Evolutionary conservation across 192 early-diverging fungal species (phyloP).

Genomic region (Backusella mclennaniae): DNA sequence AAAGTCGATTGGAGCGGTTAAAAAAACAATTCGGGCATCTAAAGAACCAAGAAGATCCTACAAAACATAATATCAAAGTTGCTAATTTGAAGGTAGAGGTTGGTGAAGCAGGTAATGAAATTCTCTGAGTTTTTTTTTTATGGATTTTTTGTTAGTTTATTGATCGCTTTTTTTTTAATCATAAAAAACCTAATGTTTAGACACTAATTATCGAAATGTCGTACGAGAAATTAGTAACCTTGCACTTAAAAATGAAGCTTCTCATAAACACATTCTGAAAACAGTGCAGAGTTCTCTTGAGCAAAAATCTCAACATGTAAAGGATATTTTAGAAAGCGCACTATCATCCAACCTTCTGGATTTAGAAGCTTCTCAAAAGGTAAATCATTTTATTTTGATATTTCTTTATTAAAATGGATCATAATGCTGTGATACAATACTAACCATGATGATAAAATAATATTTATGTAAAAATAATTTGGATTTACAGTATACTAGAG

Average conservation of each 20-base stretch:
- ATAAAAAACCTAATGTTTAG: slow-evolving; percentile 3
- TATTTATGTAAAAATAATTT: background rate
- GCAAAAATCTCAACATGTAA: background rate
- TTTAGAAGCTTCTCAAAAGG: slow-evolving; percentile 10
- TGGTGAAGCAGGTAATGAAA: slow-evolving; percentile 28
- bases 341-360: background rate
- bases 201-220: slow-evolving; percentile 21
- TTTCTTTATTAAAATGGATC: background rate
- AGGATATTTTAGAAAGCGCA: background rate
- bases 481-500: background rate
- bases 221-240: slow-evolving; percentile 21
- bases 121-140: background rate
- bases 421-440: slow-evolving; percentile 3
- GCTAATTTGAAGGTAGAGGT: slow-evolving; percentile 34
- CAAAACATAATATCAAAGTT: slow-evolving; percentile 21
- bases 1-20: slow-evolving; percentile 28
- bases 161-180: background rate
- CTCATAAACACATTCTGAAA: background rate
- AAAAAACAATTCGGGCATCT: slow-evolving; percentile 21
- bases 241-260: background rate
- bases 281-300: background rate
- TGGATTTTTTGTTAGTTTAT: background rate
- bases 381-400: background rate
- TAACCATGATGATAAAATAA: background rate
- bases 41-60: slow-evolving; percentile 17